phyloP scores from a whole-genome alignment of 805 yeast species.

The Kodamaea laetipori region DNA sequence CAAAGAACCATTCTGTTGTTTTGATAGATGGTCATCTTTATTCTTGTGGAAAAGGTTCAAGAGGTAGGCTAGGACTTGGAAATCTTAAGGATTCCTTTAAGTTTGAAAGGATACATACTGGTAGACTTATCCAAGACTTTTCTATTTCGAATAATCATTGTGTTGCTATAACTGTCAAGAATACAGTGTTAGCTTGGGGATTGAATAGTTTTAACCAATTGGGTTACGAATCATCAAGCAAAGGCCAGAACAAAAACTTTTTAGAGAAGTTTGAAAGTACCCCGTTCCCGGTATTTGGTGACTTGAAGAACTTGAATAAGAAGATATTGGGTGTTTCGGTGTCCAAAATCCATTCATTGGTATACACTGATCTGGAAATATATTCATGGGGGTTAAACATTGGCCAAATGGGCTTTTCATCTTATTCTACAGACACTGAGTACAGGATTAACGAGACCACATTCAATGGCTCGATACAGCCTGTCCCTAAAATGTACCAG shows the following conservation, averaged over 20 bases:
- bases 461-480: conserved; percentile 41
- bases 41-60: conserved; percentile 65
- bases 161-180: conserved; percentile 52
- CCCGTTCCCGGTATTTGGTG: conserved; percentile 37
- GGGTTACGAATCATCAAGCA: conserved; percentile 42
- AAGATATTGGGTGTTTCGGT: conserved; percentile 52
- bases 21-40: conserved; percentile 57
- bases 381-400: conserved; percentile 77
- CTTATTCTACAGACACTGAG: conserved; percentile 22
- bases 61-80: conserved; percentile 72
- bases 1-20: conserved; percentile 67
- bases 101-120: conserved; percentile 46
- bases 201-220: conserved; percentile 66
- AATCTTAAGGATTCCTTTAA: conserved; percentile 40
- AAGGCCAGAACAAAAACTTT: conserved; percentile 22
- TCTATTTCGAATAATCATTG: conserved; percentile 70
- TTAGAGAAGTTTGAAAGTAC: conserved; percentile 32
- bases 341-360: conserved; percentile 71
- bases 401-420: conserved; percentile 74
- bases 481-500: conserved; percentile 40
- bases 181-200: conserved; percentile 80
- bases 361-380: conserved; percentile 50
- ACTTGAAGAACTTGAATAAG: conserved; percentile 35
- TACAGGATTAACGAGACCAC: conserved; percentile 30
- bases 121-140: conserved; percentile 33